Base-by-base conservation (phyloP, 2,329 filamentous ascomycete species). In the Epichloe sibirici region DNA sequence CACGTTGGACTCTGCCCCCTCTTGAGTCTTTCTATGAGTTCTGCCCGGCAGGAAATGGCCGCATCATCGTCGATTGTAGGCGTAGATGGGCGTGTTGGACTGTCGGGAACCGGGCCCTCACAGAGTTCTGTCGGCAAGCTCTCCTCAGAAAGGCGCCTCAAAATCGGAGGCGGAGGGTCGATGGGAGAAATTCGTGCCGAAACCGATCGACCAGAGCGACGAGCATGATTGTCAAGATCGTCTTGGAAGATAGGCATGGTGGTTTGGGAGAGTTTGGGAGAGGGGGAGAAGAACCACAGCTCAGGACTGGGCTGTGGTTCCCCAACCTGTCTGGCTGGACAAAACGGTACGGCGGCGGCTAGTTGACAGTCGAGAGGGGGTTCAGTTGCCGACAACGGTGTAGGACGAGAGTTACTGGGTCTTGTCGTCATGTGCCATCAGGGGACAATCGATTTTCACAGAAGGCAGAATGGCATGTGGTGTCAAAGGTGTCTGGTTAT, bases 1-100 rank as follows among this genome's bases (percentile, higher is more conserved):
- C 88, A 93, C 4, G 81, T 80, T 39, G 87, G 84, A 62, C 81
- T 86, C 68, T 90, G 83, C 35, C 82, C 82, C 66, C 79, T 81
- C 71, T 96, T 96, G 58, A 96, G 76, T 57, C 84, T 79, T 67
- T 90, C 81, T 53, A 97, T 96, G 60, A 95, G 73, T 66, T 90
- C 85, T 53, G 82, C 81, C 57, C 90, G 79, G 65, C 89, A 82
- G 17, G 74, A 75, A 38, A 72, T 74, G 12, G 69, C 61, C 28
- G 54, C 55, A 15, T 62, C 63, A 48, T 61, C 59, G 25, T 64
- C 59, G 35, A 28, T 52, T 15, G 55, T 57, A 6, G 61, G 60
- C 12, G 57, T 59, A 25, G 55, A 45, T 9, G 66, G 57, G 35
- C 53, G 58, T 28, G 51, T 55, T 15, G 71, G 71, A 48, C 66